Conservation (phyloP, 768 basidiomycete species). For the Vishniacozyma victoriae region DNA sequence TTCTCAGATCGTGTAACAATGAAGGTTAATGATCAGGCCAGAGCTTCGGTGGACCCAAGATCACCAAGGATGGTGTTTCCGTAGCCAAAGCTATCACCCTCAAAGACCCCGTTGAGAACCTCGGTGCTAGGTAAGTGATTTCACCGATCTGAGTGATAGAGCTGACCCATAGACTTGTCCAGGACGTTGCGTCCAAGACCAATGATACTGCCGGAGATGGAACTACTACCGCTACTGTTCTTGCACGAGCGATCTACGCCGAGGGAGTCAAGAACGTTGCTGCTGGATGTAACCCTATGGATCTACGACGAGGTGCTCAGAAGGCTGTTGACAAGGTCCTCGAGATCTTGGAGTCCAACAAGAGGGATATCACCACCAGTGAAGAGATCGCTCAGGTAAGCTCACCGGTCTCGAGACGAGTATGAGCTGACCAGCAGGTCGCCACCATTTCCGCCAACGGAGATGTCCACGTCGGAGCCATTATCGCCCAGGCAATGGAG, state of each 20-base stretch:
- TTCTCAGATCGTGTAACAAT: background rate
- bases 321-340: conserved; percentile 94
- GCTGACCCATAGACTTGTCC: conserved; percentile 62
- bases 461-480: conserved; percentile 81
- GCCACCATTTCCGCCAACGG: conserved; percentile 82
- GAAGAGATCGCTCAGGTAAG: conserved; percentile 84
- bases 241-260: conserved; percentile 93
- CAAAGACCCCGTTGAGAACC: conserved; percentile 98
- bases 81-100: conserved; percentile 91
- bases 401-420: background rate
- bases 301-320: conserved; percentile 95
- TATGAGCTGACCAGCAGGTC: conserved; percentile 50
- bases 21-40: conserved; percentile 26
- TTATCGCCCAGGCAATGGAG: conserved; percentile 99
- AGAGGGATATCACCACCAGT: conserved; percentile 91
- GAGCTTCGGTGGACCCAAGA: conserved; percentile 59
- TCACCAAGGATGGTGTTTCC: conserved; percentile 97
- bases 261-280: conserved; percentile 99
- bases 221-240: conserved; percentile 94
- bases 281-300: conserved; percentile 99
- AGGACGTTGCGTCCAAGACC: conserved; percentile 93
- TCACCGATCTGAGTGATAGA: background rate
- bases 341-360: conserved; percentile 76
- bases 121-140: conserved; percentile 77
- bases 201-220: conserved; percentile 97